Conservation (phyloP, 805 yeast species). For the Priceomyces melissophilus region DNA sequence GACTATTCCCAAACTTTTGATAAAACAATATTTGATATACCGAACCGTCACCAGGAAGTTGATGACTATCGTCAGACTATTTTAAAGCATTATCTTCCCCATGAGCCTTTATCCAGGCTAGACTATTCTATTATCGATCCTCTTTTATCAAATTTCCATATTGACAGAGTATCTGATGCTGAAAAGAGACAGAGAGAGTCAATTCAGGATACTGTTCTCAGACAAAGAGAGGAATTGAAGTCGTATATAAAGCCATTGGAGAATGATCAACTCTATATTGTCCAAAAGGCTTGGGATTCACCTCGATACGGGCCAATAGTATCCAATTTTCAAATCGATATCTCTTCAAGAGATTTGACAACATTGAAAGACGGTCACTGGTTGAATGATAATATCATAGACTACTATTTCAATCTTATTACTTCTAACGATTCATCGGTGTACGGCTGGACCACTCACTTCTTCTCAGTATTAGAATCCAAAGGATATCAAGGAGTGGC, state of each 20-base stretch:
- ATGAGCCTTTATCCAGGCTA: conserved; percentile 13
- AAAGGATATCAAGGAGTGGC: conserved; percentile 64
- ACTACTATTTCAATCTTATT: conserved; percentile 64
- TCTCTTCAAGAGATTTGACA: conserved; percentile 61
- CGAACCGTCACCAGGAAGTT: no score
- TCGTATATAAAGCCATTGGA: conserved; percentile 10
- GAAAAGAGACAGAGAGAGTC: conserved; percentile 4
- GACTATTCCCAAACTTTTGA: no score
- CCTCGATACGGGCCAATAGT: conserved; percentile 8
- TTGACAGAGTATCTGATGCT: conserved; percentile 5
- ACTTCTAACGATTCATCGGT: conserved; percentile 41
- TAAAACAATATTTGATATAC: no score
- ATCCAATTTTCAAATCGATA: conserved; percentile 48
- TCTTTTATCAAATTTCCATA: conserved; percentile 6
- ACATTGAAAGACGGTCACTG: conserved; percentile 71
- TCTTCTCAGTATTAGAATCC: conserved; percentile 64
- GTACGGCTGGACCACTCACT: conserved; percentile 85
- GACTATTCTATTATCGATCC: conserved; percentile 18
- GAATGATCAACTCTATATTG: conserved; percentile 8
- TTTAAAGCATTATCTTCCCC: conserved; percentile 17
- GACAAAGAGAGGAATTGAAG: conserved; percentile 11
- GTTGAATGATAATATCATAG: conserved; percentile 91
- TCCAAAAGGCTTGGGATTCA: conserved; percentile 11
- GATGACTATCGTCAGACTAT: conserved; percentile 17
- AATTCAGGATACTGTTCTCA: conserved; percentile 4